Conservation (phyloP, 768 basidiomycete species). For the Pleurotus tuoliensis region DNA sequence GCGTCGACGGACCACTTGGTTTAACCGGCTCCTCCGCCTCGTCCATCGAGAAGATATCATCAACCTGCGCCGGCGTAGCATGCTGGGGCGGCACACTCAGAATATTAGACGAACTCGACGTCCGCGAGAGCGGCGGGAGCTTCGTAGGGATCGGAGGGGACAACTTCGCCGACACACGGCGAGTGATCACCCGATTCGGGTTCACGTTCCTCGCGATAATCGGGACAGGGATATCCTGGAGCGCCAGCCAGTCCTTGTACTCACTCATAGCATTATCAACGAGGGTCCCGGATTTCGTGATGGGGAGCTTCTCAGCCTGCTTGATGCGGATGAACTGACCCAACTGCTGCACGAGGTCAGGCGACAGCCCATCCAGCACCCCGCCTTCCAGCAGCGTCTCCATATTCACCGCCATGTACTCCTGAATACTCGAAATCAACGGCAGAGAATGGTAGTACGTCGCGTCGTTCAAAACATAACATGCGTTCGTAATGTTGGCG, state of each 20-base stretch:
- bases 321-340: conserved; percentile 48
- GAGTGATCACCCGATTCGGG: conserved; percentile 8
- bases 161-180: conserved; percentile 9
- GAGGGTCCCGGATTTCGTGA: conserved; percentile 55
- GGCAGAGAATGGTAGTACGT: conserved; percentile 68
- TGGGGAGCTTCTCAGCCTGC: conserved; percentile 65
- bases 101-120: conserved; percentile 21
- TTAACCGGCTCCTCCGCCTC: conserved; percentile 46
- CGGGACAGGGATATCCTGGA: conserved; percentile 63
- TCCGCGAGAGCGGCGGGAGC: conserved; percentile 6
- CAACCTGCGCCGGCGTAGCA: conserved; percentile 33
- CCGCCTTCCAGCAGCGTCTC: conserved; percentile 82
- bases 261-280: conserved; percentile 52
- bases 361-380: conserved; percentile 73
- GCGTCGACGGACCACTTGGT: conserved; percentile 14
- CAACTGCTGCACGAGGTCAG: conserved; percentile 64
- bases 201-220: conserved; percentile 29
- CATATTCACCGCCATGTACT: conserved; percentile 78
- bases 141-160: conserved; percentile 16
- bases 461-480: conserved; percentile 78
- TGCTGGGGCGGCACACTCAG: conserved; percentile 9
- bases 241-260: conserved; percentile 66
- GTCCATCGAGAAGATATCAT: conserved; percentile 86
- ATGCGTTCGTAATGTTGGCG: conserved; percentile 71
- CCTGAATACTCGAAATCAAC: conserved; percentile 68